Percentiles rank a stretch among this genome's conserved stretches.
phyloP scores from a whole-genome alignment of 129 eudicot genomes.

The Tagetes erecta region DNA sequence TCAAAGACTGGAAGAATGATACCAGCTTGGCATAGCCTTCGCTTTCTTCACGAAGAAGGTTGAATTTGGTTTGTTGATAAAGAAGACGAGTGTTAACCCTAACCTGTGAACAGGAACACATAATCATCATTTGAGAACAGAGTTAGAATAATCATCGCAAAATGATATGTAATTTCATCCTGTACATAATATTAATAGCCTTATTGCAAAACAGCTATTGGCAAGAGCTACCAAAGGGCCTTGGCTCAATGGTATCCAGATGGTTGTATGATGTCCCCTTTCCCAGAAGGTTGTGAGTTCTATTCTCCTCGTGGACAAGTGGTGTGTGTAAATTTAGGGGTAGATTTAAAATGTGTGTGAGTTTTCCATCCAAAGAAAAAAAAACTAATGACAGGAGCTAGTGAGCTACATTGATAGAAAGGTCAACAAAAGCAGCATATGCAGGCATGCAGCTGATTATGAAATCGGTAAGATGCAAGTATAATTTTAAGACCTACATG shows the following conservation, averaged over 20 bases:
- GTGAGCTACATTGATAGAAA: neutral
- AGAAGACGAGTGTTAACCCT: conserved; percentile 99
- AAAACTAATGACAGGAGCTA: too few species aligned
- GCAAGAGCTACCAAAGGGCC: neutral
- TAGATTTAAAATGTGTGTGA: too few species aligned
- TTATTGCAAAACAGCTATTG: conserved; percentile 3
- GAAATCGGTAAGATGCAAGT: conserved; percentile 11
- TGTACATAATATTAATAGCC: neutral
- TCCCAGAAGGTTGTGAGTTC: too few species aligned
- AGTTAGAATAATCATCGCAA: conserved; percentile 16
- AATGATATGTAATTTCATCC: conserved; percentile 11
- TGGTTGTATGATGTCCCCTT: too few species aligned
- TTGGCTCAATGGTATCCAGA: too few species aligned
- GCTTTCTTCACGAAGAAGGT: conserved; percentile 98
- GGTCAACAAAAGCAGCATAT: conserved; percentile 23
- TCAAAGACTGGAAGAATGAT: conserved; percentile 23
- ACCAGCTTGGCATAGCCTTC: conserved; percentile 99
- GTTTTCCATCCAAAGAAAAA: too few species aligned
- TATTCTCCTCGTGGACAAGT: too few species aligned
- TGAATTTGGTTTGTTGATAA: conserved; percentile 96
- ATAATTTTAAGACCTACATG: neutral
- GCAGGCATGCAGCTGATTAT: neutral
- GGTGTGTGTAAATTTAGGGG: too few species aligned
- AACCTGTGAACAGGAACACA: conserved; percentile 57
- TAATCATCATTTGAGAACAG: neutral